Percentiles rank a stretch among this genome's conserved stretches.
Evolutionary conservation across 129 eudicot genomes (phyloP).

Genomic region (Saussurea involucrata): DNA sequence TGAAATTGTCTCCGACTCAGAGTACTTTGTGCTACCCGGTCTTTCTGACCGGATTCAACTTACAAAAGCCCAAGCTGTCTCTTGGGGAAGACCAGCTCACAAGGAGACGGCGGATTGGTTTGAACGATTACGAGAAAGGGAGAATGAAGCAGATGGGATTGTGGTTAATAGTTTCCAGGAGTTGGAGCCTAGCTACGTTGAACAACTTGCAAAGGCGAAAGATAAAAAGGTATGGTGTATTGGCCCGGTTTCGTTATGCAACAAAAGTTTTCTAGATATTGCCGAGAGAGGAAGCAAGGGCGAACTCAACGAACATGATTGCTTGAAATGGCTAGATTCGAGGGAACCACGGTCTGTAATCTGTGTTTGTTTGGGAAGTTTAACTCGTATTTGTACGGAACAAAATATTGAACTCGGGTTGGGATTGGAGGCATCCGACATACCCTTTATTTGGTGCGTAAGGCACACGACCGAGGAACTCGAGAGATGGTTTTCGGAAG

Average conservation of each 20-base stretch:
- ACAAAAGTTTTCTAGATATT: constrained; percentile 28
- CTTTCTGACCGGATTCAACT: constrained; percentile 31
- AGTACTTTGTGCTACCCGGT: constrained; percentile 22
- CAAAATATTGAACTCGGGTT: constrained; percentile 42
- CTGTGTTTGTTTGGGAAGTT: constrained; percentile 49
- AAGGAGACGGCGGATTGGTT: background rate
- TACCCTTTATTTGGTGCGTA: constrained; percentile 38
- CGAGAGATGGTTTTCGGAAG: constrained; percentile 28
- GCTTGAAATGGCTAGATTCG: constrained; percentile 34
- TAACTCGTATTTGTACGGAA: background rate
- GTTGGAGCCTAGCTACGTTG: constrained; percentile 40
- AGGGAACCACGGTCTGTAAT: constrained; percentile 26
- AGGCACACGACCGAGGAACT: constrained; percentile 15
- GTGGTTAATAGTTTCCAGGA: constrained; percentile 48
- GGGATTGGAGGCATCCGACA: constrained; percentile 37
- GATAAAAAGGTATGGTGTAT: constrained; percentile 46
- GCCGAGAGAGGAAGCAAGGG: constrained; percentile 44
- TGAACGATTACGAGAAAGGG: constrained; percentile 8
- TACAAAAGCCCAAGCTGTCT: constrained; percentile 13
- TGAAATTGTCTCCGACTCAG: constrained; percentile 12
- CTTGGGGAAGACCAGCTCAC: background rate
- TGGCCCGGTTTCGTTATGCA: constrained; percentile 60
- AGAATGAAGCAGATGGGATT: constrained; percentile 16
- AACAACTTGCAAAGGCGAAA: constrained; percentile 24
- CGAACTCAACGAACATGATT: constrained; percentile 16